These are phyloP conservation scores for Triadica sebifera DNA, from an alignment of 345 rosid species.

Conservation along the genomic window DNA sequence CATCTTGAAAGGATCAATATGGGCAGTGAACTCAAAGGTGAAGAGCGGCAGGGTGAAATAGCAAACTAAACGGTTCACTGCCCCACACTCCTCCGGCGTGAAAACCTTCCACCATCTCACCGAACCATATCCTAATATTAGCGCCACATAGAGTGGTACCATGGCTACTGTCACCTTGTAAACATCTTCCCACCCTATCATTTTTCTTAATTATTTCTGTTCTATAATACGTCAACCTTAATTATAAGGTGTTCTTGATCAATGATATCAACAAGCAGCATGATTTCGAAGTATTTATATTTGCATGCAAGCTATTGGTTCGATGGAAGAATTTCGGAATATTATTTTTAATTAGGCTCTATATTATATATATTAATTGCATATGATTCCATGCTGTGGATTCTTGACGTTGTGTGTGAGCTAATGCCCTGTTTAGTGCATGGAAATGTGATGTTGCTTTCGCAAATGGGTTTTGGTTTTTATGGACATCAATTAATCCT, in stretches of 20 bases:
- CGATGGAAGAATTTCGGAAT: not conserved
- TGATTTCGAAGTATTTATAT: constrained; percentile 3
- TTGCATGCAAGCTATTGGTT: not conserved
- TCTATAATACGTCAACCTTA: too few species aligned
- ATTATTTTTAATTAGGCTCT: not conserved
- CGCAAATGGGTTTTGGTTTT: constrained; percentile 1
- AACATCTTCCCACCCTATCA: constrained; percentile 75
- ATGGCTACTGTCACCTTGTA: constrained; percentile 77
- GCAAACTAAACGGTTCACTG: constrained; percentile 70
- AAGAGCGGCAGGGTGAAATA: constrained; percentile 83
- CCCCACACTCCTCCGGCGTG: constrained; percentile 69
- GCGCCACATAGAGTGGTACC: constrained; percentile 78
- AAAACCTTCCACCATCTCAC: constrained; percentile 86
- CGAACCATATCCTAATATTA: constrained; percentile 78
- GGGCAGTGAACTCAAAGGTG: constrained; percentile 67
- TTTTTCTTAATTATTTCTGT: too few species aligned
- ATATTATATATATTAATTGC: not conserved
- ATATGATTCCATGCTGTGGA: constrained; percentile 10
- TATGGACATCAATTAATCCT: not conserved
- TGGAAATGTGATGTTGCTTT: constrained; percentile 20
- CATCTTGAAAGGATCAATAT: constrained; percentile 70
- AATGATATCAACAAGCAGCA: too few species aligned
- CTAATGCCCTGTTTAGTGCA: not conserved
- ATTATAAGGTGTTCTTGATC: too few species aligned
- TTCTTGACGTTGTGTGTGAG: constrained; percentile 3